Evolutionary conservation across 2,329 filamentous ascomycete species (phyloP).

Genomic region (Pseudogymnoascus sp.): DNA sequence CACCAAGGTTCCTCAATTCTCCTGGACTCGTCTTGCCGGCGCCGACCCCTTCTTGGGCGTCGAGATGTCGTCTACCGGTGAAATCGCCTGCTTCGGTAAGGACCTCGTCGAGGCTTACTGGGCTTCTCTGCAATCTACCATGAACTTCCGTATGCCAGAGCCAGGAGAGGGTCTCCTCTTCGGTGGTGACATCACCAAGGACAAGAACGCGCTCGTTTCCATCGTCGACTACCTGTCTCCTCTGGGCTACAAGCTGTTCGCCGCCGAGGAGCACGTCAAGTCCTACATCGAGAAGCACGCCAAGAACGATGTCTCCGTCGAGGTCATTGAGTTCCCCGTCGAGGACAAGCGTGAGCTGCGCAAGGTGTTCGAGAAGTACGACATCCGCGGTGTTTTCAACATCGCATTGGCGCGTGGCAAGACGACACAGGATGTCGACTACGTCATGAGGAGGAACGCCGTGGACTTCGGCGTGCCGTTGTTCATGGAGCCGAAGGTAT

Average conservation of each 20-base stretch:
- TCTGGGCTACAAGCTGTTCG: constrained; percentile 89
- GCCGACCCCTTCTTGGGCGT: constrained; percentile 96
- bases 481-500: constrained; percentile 96
- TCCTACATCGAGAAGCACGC: constrained; percentile 63
- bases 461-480: constrained; percentile 96
- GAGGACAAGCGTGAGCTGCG: constrained; percentile 90
- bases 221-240: constrained; percentile 83
- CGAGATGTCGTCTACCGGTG: constrained; percentile 93
- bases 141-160: constrained; percentile 98
- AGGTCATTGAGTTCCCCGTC: constrained; percentile 94
- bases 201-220: constrained; percentile 56
- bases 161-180: constrained; percentile 92
- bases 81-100: constrained; percentile 98
- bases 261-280: constrained; percentile 75
- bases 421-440: constrained; percentile 84
- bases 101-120: constrained; percentile 95
- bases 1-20: constrained; percentile 98
- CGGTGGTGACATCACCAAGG: constrained; percentile 68
- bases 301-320: constrained; percentile 61
- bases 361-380: constrained; percentile 93
- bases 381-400: constrained; percentile 95
- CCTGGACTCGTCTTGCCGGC: constrained; percentile 93
- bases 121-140: constrained; percentile 89
- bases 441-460: constrained; percentile 96
- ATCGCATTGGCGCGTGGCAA: constrained; percentile 75